Conservation (phyloP, 371 early-diverging fungal species). For the Actinomucor elegans region DNA sequence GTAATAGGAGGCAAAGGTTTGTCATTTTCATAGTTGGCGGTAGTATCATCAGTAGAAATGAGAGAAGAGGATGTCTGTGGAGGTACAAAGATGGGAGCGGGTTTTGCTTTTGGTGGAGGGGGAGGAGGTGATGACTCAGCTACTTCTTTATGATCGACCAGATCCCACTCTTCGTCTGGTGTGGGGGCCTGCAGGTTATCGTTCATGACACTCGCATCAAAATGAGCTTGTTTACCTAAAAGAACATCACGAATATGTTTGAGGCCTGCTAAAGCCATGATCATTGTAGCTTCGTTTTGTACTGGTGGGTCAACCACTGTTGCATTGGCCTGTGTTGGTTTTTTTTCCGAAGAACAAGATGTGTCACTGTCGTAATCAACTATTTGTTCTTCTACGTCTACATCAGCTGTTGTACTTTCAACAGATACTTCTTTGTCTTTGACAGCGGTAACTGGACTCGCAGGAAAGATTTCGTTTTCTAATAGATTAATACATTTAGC, state of each 20-base stretch:
- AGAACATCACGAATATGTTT: constrained; percentile 66
- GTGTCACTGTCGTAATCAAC: constrained; percentile 6
- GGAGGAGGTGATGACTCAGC: neutral
- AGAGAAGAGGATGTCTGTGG: constrained; percentile 4
- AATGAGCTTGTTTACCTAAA: constrained; percentile 45
- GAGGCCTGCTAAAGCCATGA: constrained; percentile 53
- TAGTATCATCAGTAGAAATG: neutral
- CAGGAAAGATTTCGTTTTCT: constrained; percentile 49
- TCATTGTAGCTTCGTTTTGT: constrained; percentile 32
- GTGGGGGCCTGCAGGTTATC: neutral
- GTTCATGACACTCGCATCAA: constrained; percentile 51
- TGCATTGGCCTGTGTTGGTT: neutral
- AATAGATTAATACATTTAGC: constrained; percentile 54
- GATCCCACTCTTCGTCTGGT: constrained; percentile 1
- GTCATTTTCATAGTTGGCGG: neutral
- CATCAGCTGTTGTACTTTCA: neutral
- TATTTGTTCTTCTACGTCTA: no score
- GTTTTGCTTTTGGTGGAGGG: neutral
- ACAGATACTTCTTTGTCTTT: neutral
- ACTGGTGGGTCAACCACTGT: neutral
- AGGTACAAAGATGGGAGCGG: neutral
- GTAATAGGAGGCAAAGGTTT: constrained; percentile 14
- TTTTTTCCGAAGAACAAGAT: constrained; percentile 1
- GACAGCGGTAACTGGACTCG: neutral
- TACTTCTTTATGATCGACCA: constrained; percentile 2